Conservation (phyloP, 495 filamentous ascomycete species). For the Aspergillus biplanus region DNA sequence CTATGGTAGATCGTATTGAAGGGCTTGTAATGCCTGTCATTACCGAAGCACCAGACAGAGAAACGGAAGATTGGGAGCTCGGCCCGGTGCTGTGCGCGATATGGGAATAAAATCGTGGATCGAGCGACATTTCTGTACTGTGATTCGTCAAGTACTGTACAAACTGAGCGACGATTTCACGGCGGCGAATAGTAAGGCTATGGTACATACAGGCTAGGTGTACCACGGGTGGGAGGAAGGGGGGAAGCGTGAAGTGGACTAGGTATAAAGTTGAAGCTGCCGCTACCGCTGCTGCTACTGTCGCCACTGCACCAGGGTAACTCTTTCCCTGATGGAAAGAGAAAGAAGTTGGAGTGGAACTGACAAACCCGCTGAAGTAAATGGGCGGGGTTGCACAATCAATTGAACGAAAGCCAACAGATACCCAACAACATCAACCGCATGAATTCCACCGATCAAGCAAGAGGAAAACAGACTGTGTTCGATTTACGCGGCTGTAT, state of each 20-base stretch:
- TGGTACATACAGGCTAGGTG: constrained; percentile 47
- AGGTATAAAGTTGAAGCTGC: constrained; percentile 1
- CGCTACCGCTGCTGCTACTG: constrained; percentile 9
- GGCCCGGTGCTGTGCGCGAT: constrained; percentile 44
- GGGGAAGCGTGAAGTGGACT: constrained; percentile 4
- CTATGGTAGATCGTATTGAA: constrained; percentile 56
- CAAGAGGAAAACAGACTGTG: constrained; percentile 17
- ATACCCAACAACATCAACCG: neutral
- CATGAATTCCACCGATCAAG: neutral
- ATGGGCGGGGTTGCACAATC: neutral
- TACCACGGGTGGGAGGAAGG: constrained; percentile 22
- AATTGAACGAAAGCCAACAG: constrained; percentile 9
- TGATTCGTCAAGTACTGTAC: constrained; percentile 52
- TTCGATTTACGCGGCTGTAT: constrained; percentile 26
- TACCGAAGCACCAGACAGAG: constrained; percentile 56
- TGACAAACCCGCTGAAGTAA: neutral
- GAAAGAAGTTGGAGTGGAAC: neutral
- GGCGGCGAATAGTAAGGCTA: constrained; percentile 43
- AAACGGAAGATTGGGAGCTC: constrained; percentile 59
- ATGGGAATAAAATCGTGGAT: constrained; percentile 58
- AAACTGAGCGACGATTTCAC: constrained; percentile 49
- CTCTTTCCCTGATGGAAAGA: neutral
- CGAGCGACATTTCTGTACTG: constrained; percentile 58
- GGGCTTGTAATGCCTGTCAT: constrained; percentile 57
- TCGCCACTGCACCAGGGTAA: constrained; percentile 8